Conservation (phyloP, 2,329 filamentous ascomycete species). For the Monilinia vaccinii-corymbosi region DNA sequence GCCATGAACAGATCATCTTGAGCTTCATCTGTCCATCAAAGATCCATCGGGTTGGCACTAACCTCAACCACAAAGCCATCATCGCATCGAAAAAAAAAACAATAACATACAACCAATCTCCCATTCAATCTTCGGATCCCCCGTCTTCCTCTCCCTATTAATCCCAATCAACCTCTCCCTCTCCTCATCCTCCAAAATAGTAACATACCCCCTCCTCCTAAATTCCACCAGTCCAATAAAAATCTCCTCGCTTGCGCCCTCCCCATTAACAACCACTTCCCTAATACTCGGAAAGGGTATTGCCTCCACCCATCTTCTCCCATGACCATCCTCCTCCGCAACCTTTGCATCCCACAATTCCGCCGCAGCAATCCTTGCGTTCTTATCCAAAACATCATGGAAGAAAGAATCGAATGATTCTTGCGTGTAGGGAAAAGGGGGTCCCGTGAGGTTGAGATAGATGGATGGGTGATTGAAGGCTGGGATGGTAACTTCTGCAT, state of each 20-base stretch:
- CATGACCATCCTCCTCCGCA: background rate
- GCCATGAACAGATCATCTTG: background rate
- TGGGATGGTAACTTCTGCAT: background rate
- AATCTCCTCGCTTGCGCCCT: background rate
- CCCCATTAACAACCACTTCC: background rate
- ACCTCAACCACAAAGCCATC: no score
- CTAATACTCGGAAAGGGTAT: conserved; percentile 7
- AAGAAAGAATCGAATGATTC: background rate
- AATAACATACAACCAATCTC: conserved; percentile 6
- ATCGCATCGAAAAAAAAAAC: background rate
- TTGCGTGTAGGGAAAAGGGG: background rate
- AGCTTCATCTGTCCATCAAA: background rate
- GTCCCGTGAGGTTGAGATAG: background rate
- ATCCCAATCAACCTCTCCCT: background rate
- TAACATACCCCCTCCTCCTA: background rate
- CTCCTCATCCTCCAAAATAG: background rate
- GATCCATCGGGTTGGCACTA: background rate
- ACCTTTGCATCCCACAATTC: background rate
- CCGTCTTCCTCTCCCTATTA: background rate
- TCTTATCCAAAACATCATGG: background rate
- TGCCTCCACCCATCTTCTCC: background rate
- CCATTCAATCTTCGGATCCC: background rate
- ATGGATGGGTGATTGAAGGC: background rate
- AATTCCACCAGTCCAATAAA: background rate
- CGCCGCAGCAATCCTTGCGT: background rate